Conservation (phyloP, 164 flowering plant genomes). For the Vitis amurensis region DNA sequence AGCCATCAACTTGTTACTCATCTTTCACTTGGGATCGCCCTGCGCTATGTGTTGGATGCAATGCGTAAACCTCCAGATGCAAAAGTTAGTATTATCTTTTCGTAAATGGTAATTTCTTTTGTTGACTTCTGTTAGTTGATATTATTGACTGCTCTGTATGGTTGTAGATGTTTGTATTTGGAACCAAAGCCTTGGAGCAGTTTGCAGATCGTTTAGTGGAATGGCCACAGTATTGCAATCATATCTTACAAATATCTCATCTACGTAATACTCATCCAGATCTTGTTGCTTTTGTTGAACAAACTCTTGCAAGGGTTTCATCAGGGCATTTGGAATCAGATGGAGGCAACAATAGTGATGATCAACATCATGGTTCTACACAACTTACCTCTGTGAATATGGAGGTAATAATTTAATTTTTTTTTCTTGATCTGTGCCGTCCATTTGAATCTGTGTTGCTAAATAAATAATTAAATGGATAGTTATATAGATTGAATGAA, state of each 20-base stretch:
- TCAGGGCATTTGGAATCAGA: slow-evolving; percentile 65
- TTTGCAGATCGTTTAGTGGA: slow-evolving; percentile 90
- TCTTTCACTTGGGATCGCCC: slow-evolving; percentile 85
- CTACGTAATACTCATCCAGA: slow-evolving; percentile 79
- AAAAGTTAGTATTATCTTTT: slow-evolving; percentile 49
- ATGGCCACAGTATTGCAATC: slow-evolving; percentile 99
- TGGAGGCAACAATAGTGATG: slow-evolving; percentile 40
- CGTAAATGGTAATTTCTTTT: not conserved
- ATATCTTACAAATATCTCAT: slow-evolving; percentile 96
- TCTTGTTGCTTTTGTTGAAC: slow-evolving; percentile 80
- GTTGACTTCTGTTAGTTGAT: not conserved
- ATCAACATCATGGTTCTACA: slow-evolving; percentile 36
- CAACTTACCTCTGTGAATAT: slow-evolving; percentile 24
- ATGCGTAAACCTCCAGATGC: slow-evolving; percentile 95
- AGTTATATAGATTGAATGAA: too few species aligned
- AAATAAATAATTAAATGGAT: not conserved
- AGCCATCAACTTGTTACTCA: slow-evolving; percentile 94
- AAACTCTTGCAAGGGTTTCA: slow-evolving; percentile 75
- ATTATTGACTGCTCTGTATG: slow-evolving; percentile 7
- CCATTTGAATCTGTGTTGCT: not conserved
- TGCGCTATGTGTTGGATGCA: slow-evolving; percentile 89
- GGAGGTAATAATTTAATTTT: slow-evolving; percentile 21
- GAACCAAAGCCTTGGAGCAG: slow-evolving; percentile 91
- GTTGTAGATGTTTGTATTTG: slow-evolving; percentile 87
- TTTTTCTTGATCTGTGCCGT: not conserved